Base-by-base conservation (phyloP, 148 eudicot species). In the Oxyria digyna region DNA sequence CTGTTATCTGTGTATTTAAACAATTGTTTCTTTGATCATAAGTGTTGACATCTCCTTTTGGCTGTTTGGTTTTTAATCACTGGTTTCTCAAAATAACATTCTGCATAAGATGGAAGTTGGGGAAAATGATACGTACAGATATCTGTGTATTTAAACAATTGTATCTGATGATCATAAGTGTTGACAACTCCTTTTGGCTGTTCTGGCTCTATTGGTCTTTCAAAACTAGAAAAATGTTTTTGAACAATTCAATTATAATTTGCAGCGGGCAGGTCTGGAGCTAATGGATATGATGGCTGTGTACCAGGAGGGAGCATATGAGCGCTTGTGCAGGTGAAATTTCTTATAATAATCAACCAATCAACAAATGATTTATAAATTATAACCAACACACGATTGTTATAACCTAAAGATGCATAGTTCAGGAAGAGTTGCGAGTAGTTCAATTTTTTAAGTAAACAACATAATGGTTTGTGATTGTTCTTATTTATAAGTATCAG, bases 241-340 rank as follows among this genome's bases (percentile, higher is more conserved):
- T 59, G 37, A 31, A 59, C 17, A 29, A 59, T 59, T 29, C 14
- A 20, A 59, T 59, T 59, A n/a, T n/a, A 10, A 31, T 59, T 59
- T 59, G 77, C 96, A 92, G 98, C 91, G 98, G 76, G 96, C 98
- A 78, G 98, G 98, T 76, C 69, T 92, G 84, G 98, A 92, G 80
- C 82, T 92, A 77, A 94, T 94, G 98, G 98, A 94, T 76, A 90
- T 94, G 97, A 94, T 94, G 98, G 98, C 98, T 69, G 92, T 90
- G 74, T 86, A 94, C 78, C 98, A 90, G 80, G 98, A 94, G 81
- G 98, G 98, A 72, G 97, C 98, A n/a, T 90, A 94, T 84, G 98
- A 94, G 70, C 98, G 98, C 68, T 75, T 94, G 63, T 94, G 98
- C 92, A 90, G 98, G 98, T 94, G 73, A 82, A 69, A 24, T 37